These are phyloP conservation scores for Zopfia rhizophila DNA, from an alignment of 2,329 filamentous ascomycete genomes.

Conservation along the genomic window DNA sequence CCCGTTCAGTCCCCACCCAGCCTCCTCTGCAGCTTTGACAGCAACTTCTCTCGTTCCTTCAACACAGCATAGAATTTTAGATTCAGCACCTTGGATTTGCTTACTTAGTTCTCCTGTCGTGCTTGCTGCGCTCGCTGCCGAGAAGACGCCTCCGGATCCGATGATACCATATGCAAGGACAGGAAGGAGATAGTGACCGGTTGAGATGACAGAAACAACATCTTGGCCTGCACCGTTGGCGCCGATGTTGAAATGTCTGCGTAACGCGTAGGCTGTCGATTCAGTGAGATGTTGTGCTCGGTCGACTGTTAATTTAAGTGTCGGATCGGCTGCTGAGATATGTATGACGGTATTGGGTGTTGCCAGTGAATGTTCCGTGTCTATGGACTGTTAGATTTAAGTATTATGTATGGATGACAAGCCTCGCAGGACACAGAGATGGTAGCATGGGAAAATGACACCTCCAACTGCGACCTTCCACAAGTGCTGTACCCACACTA, in stretches of 20 bases:
- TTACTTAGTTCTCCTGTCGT: constrained; percentile 64
- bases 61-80: constrained; percentile 59
- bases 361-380: constrained; percentile 42
- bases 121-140: constrained; percentile 62
- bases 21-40: constrained; percentile 61
- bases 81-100: constrained; percentile 56
- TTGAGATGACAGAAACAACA: constrained; percentile 66
- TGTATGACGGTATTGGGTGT: constrained; percentile 65
- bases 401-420: neutral
- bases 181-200: constrained; percentile 66
- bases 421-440: neutral
- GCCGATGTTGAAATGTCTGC: constrained; percentile 65
- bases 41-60: constrained; percentile 60
- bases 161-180: constrained; percentile 67
- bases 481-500: too few relatives aligned
- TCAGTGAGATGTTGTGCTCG: constrained; percentile 61
- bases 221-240: constrained; percentile 56
- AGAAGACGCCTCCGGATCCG: constrained; percentile 69
- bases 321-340: constrained; percentile 66
- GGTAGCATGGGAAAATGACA: too few relatives aligned
- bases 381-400: constrained; percentile 23
- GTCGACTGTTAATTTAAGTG: constrained; percentile 64
- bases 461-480: too few relatives aligned
- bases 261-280: constrained; percentile 66
- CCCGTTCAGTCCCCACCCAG: constrained; percentile 49